Conservation (phyloP, 768 basidiomycete species). For the Zangia roseola region DNA sequence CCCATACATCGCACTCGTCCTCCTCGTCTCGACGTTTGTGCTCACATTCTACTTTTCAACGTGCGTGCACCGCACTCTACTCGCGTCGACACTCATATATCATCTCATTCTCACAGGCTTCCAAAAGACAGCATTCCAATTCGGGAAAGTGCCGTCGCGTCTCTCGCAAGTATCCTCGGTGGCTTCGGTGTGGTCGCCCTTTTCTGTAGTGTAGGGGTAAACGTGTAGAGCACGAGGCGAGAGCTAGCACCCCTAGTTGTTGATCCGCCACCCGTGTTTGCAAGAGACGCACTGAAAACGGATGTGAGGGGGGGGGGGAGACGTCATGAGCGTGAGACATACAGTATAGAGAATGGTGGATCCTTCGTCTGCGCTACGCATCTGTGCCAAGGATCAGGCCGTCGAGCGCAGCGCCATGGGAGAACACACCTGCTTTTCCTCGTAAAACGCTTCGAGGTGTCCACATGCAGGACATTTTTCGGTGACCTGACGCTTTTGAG, state of each 20-base stretch:
- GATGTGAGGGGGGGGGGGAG: constrained; percentile 6
- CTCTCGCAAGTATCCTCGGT: constrained; percentile 72
- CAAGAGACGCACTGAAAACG: constrained; percentile 63
- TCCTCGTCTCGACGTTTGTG: constrained; percentile 74
- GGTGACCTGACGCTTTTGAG: constrained; percentile 54
- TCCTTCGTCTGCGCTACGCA: constrained; percentile 92
- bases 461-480: constrained; percentile 91
- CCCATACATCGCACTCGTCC: constrained; percentile 71
- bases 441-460: constrained; percentile 81
- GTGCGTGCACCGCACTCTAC: constrained; percentile 39
- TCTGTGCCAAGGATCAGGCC: constrained; percentile 36
- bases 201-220: constrained; percentile 45
- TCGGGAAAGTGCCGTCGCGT: constrained; percentile 69
- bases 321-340: constrained; percentile 30
- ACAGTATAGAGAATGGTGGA: constrained; percentile 95
- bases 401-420: background rate
- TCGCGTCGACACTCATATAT: constrained; percentile 1
- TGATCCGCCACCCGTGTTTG: constrained; percentile 80
- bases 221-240: constrained; percentile 26
- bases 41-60: constrained; percentile 91
- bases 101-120: constrained; percentile 50
- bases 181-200: constrained; percentile 89
- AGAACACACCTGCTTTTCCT: constrained; percentile 74
- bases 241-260: constrained; percentile 47
- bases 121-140: constrained; percentile 67